phyloP scores from a whole-genome alignment of 108 stramenopile genomes.

The Nitzschia sp. region DNA sequence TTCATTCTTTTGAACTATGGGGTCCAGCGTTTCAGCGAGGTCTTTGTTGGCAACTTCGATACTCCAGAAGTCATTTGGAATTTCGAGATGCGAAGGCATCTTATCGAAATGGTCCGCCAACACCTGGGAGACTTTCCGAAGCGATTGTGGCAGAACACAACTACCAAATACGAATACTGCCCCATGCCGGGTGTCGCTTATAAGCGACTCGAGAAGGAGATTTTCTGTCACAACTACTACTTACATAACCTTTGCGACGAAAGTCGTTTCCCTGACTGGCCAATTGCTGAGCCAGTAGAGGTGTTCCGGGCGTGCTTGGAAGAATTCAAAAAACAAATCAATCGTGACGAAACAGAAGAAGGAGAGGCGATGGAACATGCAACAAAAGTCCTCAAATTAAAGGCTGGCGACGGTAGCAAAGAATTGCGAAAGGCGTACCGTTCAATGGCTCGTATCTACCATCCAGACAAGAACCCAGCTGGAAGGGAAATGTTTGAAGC shows the following conservation, averaged over 20 bases:
- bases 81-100: constrained; percentile 69
- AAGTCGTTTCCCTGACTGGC: constrained; percentile 73
- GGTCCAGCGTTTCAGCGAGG: constrained; percentile 56
- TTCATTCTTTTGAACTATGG: constrained; percentile 76
- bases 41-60: constrained; percentile 69
- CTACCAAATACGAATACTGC: constrained; percentile 73
- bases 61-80: constrained; percentile 89
- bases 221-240: constrained; percentile 87
- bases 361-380: constrained; percentile 60
- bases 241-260: constrained; percentile 79
- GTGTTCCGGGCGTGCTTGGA: constrained; percentile 70
- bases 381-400: constrained; percentile 46
- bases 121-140: constrained; percentile 87
- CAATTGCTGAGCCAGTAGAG: constrained; percentile 75
- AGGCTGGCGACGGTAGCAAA: constrained; percentile 47
- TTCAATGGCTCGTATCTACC: constrained; percentile 67
- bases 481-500: constrained; percentile 83
- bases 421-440: constrained; percentile 69
- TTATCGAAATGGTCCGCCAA: constrained; percentile 76
- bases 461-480: constrained; percentile 79
- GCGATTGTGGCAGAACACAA: constrained; percentile 70
- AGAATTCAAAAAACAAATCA: constrained; percentile 64
- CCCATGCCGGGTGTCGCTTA: constrained; percentile 76
- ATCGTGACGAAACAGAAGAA: constrained; percentile 48
- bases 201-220: constrained; percentile 67